phyloP scores from a whole-genome alignment of 305 asterid species.

The Salvia sclarea region DNA sequence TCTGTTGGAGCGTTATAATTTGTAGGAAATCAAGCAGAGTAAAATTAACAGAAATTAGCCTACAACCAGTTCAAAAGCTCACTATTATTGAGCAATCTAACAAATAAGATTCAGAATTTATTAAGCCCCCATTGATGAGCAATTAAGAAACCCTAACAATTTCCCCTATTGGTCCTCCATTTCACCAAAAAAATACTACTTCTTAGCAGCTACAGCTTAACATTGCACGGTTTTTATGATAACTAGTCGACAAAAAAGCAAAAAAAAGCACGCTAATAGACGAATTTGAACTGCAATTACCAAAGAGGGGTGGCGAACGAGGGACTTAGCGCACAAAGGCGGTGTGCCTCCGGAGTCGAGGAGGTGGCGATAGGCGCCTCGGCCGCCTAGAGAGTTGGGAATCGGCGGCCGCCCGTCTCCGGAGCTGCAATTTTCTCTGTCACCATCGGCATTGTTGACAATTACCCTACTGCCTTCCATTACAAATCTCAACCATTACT shows the following conservation, averaged over 20 bases:
- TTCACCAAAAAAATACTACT: not conserved
- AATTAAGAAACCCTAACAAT: not conserved
- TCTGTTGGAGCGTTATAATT: not conserved
- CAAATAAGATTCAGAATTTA: constrained; percentile 7
- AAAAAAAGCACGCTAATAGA: not conserved
- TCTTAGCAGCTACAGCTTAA: not conserved
- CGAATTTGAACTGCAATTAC: constrained; percentile 40
- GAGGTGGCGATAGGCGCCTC: constrained; percentile 48
- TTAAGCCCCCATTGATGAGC: not conserved
- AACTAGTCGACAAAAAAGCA: not conserved
- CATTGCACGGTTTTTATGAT: constrained; percentile 14
- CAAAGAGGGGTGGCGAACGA: constrained; percentile 76
- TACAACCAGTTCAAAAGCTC: not conserved
- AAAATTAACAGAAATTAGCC: not conserved
- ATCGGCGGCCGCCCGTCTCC: constrained; percentile 77
- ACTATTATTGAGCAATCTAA: constrained; percentile 16
- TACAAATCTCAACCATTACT: constrained; percentile 66
- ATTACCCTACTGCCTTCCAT: constrained; percentile 80
- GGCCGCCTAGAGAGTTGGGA: constrained; percentile 51
- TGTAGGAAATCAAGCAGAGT: not conserved
- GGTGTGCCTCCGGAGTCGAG: constrained; percentile 44
- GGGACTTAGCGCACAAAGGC: constrained; percentile 48
- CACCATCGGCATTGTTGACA: constrained; percentile 47
- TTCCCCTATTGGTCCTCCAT: not conserved
- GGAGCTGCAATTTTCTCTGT: constrained; percentile 51